Conservation (phyloP, 1,284 basidiomycete genomes). For the Trichosporon sp. region DNA sequence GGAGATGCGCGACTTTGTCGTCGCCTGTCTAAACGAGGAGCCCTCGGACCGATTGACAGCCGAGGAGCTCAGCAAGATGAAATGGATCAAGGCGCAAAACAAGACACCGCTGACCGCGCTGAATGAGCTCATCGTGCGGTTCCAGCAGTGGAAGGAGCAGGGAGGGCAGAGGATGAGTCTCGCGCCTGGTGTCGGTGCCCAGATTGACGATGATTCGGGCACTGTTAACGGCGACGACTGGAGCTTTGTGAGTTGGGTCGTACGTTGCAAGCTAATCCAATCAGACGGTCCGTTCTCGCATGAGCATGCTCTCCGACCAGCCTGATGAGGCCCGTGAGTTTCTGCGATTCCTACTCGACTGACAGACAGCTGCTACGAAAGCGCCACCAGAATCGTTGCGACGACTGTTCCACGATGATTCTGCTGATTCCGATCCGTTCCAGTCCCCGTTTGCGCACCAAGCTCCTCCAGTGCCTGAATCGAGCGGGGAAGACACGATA, state of each 20-base stretch:
- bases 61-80: slow-evolving; percentile 84
- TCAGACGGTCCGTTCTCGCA: slow-evolving; percentile 39
- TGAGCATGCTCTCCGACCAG: slow-evolving; percentile 39
- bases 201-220: slow-evolving; percentile 40
- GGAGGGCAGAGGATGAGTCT: slow-evolving; percentile 77
- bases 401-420: slow-evolving; percentile 48
- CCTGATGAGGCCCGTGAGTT: slow-evolving; percentile 19
- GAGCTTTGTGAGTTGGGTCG: slow-evolving; percentile 32
- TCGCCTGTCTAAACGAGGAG: slow-evolving; percentile 76
- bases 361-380: slow-evolving; percentile 5
- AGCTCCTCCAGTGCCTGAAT: background rate
- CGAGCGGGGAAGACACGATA: background rate
- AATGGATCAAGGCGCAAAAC: slow-evolving; percentile 79
- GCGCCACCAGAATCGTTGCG: slow-evolving; percentile 45
- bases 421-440: slow-evolving; percentile 43
- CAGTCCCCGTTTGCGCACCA: slow-evolving; percentile 31
- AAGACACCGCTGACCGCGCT: slow-evolving; percentile 68
- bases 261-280: background rate
- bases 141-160: slow-evolving; percentile 69
- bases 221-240: slow-evolving; percentile 41
- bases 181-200: slow-evolving; percentile 52
- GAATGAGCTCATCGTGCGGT: slow-evolving; percentile 76
- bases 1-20: slow-evolving; percentile 84
- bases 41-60: slow-evolving; percentile 76
- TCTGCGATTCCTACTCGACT: background rate